Base-by-base conservation (phyloP, 371 early-diverging fungal species). In the Capillidium heterosporum region DNA sequence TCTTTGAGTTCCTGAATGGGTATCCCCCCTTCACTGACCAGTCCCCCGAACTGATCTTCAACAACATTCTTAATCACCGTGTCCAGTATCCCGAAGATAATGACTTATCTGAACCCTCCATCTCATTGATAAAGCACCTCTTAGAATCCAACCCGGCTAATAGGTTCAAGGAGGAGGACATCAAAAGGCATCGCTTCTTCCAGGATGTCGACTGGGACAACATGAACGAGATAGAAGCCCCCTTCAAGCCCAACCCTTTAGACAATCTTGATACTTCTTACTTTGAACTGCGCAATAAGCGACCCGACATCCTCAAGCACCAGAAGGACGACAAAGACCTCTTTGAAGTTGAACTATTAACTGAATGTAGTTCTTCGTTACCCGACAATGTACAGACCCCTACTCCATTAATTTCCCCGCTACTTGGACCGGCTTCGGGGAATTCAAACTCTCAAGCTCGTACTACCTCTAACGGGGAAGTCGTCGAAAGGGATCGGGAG, bases 1-100 rank as follows among this genome's bases (percentile, higher is more conserved):
- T 87, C 42, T 92, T 87, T 63, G 92, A 92, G 57, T 91, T 91
- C 59, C 65, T 89, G n/a, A 82, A 75, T 60, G 92, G 92, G 3
- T 68, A 76, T 42, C 92, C 92, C 0, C 92, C 90, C 1, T 91
- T 91, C 67, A 82, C 89, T 64, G 90, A 87, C n/a, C 73, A 76
- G 0, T 79, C 85, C 7, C 83, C 89, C 0, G 77, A 82, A 21
- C 73, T 81, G 50, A 89, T 91, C 3, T 89, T 91, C 73, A 87
- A 87, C 57, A 87, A 87, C 58, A 91, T 90, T 57, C 62, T 89
- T 17, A 75, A 77, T 7, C 66, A 80, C n/a, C 68, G 74, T 1
- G 80, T 89, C 32, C 76, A 81, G 50, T 80, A 77, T 69, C 85
- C 88, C 53, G 78, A 81, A 11, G 71, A 71, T 5, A 70, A 76